phyloP scores from a whole-genome alignment of 2,329 filamentous ascomycete genomes.

The Diaporthe sp. region DNA sequence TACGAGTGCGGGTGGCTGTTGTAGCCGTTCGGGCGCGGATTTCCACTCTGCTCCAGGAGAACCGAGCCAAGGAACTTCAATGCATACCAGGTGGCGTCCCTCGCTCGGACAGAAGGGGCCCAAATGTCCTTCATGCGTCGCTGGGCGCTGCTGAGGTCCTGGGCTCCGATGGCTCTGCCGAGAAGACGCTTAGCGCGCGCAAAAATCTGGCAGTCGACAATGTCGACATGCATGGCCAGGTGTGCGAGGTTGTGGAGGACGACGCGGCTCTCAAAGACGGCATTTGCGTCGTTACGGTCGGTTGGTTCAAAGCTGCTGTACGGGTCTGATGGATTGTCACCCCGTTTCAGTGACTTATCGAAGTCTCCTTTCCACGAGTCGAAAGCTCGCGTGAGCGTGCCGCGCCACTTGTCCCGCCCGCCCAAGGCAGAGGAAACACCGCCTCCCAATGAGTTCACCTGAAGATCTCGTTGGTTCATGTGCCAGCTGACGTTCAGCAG shows the following conservation, averaged over 20 bases:
- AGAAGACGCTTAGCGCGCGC: slow-evolving; percentile 88
- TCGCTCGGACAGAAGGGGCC: slow-evolving; percentile 89
- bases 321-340: slow-evolving; percentile 65
- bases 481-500: slow-evolving; percentile 96
- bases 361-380: slow-evolving; percentile 96
- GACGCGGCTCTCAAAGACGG: slow-evolving; percentile 87
- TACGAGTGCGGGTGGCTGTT: slow-evolving; percentile 42
- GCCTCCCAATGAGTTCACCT: slow-evolving; percentile 84
- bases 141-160: slow-evolving; percentile 84
- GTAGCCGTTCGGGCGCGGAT: slow-evolving; percentile 54
- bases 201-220: slow-evolving; percentile 97
- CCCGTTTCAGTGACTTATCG: slow-evolving; percentile 81
- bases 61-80: slow-evolving; percentile 91
- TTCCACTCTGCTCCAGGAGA: slow-evolving; percentile 68
- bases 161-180: slow-evolving; percentile 84
- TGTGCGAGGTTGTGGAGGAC: slow-evolving; percentile 95
- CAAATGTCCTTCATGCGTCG: slow-evolving; percentile 89
- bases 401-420: slow-evolving; percentile 91
- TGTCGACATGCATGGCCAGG: slow-evolving; percentile 98
- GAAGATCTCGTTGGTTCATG: slow-evolving; percentile 95
- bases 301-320: slow-evolving; percentile 64
- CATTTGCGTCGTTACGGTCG: slow-evolving; percentile 73
- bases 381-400: slow-evolving; percentile 86
- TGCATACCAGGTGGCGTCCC: slow-evolving; percentile 94
- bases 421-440: slow-evolving; percentile 84